Evolutionary conservation across 352 stramenopile genomes (phyloP), one percentile per base, ranked within the genome.

Genomic region (Pythium rhizo-oryzae): DNA sequence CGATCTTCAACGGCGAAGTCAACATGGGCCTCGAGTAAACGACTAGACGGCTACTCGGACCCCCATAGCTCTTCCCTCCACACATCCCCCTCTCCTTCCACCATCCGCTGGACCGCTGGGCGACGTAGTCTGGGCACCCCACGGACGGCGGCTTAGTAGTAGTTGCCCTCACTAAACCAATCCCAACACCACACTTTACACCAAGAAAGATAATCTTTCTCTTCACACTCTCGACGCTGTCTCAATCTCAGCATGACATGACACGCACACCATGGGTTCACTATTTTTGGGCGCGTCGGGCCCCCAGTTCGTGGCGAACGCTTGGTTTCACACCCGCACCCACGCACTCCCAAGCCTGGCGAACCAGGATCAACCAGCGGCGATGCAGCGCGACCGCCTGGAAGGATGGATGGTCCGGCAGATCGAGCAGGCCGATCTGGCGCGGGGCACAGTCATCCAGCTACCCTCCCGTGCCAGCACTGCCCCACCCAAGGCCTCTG

Each of bases 1-100:
- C 86, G 71, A 93, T 96, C 70, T 96, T 96, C 70, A 92, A 93
- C 69, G 87, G 87, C 47, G 87, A 96, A 78, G 87, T 96, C 56
- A 96, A 96, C 86, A 96, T 96, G 87, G 87, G 87, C 37, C 74
- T 93, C 39, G 83, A 92, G 75, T 92, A 91, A 84, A 73, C 37
- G 33, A 60, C 44, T 64, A 68, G 39, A 60, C 44, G 41, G 49
- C 41, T 60, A 47, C n/a, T 64, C 41, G 16, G 39, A n/a, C 49
- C 23, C 11, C 33, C 28, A 46, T 23, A 21, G 8, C 18, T 43
- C 28, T 39, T 43, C 24, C 7, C 9, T 2, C 23, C 51, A 35
- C 24, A 58, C 43, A 55, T 52, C 11, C 11, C 28, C 33, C 13
- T 57, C 21, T 47, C 39, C 23, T 23, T 30, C 13, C 35, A 50